Evolutionary conservation across 163 green algal genomes (phyloP).

Genomic region (Chloroidium sp.): DNA sequence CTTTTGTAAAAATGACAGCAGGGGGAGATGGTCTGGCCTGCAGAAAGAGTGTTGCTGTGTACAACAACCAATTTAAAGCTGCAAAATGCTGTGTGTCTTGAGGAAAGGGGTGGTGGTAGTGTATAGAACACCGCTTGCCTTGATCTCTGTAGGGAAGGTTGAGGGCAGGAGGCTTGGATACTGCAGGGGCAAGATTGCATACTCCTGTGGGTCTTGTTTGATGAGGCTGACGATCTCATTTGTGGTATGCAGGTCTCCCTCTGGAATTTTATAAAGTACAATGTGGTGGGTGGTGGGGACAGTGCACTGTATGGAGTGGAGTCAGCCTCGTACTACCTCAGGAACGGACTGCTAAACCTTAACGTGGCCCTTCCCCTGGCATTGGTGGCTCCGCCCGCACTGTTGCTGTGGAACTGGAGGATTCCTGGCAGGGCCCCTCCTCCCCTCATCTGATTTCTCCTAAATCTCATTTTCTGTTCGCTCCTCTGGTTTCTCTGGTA

Average conservation of each 20-base stretch:
- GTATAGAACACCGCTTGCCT: too few species aligned
- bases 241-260: slow-evolving; percentile 41
- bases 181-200: neutral
- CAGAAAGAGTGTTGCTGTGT: too few species aligned
- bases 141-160: neutral
- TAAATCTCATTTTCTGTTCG: too few species aligned
- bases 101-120: too few species aligned
- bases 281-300: slow-evolving; percentile 71
- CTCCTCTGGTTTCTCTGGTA: too few species aligned
- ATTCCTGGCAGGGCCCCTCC: too few species aligned
- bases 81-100: too few species aligned
- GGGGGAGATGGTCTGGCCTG: too few species aligned
- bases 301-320: slow-evolving; percentile 80
- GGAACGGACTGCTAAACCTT: slow-evolving; percentile 67
- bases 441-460: too few species aligned
- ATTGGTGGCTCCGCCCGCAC: slow-evolving; percentile 5
- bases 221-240: neutral
- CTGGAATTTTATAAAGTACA: slow-evolving; percentile 75
- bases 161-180: neutral
- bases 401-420: neutral
- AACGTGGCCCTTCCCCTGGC: slow-evolving; percentile 53
- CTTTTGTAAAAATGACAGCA: too few species aligned
- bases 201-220: neutral
- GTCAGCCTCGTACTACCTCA: slow-evolving; percentile 58
- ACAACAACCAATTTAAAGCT: too few species aligned